phyloP scores from a whole-genome alignment of 2,329 filamentous ascomycete genomes.

The Penicillium frequentans region DNA sequence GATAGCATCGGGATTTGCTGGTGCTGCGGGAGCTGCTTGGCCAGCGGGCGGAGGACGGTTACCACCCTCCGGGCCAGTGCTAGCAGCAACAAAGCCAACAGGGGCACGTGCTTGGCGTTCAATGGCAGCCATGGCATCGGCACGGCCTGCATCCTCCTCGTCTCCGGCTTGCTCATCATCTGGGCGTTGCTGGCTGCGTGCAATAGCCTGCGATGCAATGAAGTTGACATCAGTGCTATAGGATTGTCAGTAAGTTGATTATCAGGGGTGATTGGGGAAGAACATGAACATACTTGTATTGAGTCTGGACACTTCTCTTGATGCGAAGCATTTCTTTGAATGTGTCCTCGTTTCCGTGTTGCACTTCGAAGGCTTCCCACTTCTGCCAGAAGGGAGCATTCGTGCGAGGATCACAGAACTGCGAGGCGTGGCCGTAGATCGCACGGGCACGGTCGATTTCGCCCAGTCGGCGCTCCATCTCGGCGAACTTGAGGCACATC shows the following conservation, averaged over 20 bases:
- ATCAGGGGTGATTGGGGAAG: background rate
- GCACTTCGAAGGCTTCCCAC: constrained; percentile 96
- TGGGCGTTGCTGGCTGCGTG: constrained; percentile 66
- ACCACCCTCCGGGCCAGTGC: constrained; percentile 67
- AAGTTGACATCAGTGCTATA: constrained; percentile 89
- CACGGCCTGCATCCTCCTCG: constrained; percentile 50
- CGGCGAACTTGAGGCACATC: constrained; percentile 98
- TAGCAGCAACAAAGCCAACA: constrained; percentile 86
- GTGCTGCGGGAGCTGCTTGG: constrained; percentile 37
- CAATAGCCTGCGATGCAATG: constrained; percentile 92
- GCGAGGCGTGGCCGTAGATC: constrained; percentile 93
- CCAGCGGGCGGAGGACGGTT: constrained; percentile 47
- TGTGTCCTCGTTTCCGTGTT: constrained; percentile 98
- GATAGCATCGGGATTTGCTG: constrained; percentile 81
- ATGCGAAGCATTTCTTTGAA: constrained; percentile 99
- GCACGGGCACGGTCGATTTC: constrained; percentile 93
- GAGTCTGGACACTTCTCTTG: constrained; percentile 94
- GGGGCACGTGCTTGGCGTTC: constrained; percentile 88
- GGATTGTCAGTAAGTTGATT: constrained; percentile 34
- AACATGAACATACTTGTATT: constrained; percentile 71
- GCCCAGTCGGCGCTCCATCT: constrained; percentile 88
- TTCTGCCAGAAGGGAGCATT: constrained; percentile 90
- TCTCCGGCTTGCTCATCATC: constrained; percentile 31
- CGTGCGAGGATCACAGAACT: constrained; percentile 94
- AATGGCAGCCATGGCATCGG: constrained; percentile 85